Percentiles rank a stretch among this genome's conserved stretches.
phyloP scores from a whole-genome alignment of 1,284 basidiomycete species.

The Afroboletus lepidellus region DNA sequence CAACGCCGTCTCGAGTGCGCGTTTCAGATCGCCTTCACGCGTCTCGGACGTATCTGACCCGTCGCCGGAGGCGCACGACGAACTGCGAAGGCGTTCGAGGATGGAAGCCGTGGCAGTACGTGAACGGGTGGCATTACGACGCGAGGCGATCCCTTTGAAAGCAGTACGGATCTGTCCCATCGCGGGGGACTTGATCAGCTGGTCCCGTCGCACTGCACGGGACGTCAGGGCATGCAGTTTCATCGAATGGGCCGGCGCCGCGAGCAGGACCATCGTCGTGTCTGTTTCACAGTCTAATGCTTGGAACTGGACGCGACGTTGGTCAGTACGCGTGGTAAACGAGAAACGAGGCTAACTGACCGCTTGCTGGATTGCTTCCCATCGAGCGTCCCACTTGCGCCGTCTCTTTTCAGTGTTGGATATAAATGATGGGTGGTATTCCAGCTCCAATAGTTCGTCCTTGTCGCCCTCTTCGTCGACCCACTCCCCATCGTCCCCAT shows the following conservation, averaged over 20 bases:
- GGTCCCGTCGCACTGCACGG: slow-evolving; percentile 61
- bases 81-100: slow-evolving; percentile 52
- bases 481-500: slow-evolving; percentile 54
- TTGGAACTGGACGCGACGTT: slow-evolving; percentile 61
- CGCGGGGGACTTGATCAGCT: slow-evolving; percentile 46
- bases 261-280: slow-evolving; percentile 68
- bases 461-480: slow-evolving; percentile 71
- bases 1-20: slow-evolving; percentile 61
- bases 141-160: slow-evolving; percentile 58
- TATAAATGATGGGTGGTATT: slow-evolving; percentile 72
- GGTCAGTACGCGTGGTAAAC: neutral
- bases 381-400: slow-evolving; percentile 67
- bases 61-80: slow-evolving; percentile 44
- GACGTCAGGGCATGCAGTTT: slow-evolving; percentile 63
- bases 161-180: slow-evolving; percentile 51
- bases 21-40: slow-evolving; percentile 60
- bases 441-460: slow-evolving; percentile 69
- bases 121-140: slow-evolving; percentile 48
- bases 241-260: slow-evolving; percentile 67
- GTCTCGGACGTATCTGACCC: slow-evolving; percentile 52
- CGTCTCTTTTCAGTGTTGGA: slow-evolving; percentile 63
- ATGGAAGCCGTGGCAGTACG: slow-evolving; percentile 50
- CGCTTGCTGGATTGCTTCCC: slow-evolving; percentile 69
- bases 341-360: slow-evolving; percentile 36
- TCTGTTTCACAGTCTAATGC: slow-evolving; percentile 76